Conservation (phyloP, 192 early-diverging fungal species). For the Backusella morwellensis region DNA sequence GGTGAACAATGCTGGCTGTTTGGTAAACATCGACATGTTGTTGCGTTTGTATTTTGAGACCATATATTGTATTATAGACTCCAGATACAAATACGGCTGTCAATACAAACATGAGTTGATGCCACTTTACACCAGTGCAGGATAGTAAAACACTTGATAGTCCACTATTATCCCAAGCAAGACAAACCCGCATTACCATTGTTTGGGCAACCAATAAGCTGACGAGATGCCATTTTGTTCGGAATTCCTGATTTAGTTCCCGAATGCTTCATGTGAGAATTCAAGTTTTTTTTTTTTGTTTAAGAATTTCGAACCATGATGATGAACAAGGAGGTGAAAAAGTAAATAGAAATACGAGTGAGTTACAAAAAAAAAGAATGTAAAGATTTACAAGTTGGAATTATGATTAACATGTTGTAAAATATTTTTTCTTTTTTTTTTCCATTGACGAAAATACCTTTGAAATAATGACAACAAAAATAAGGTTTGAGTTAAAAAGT, state of each 20-base stretch:
- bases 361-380: background rate
- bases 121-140: constrained; percentile 23
- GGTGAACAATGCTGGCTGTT: constrained; percentile 15
- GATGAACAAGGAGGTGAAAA: background rate
- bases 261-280: background rate
- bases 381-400: background rate
- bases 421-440: background rate
- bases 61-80: background rate
- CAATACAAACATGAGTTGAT: constrained; percentile 7
- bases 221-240: background rate
- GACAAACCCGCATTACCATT: constrained; percentile 36
- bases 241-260: background rate
- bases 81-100: background rate
- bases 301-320: background rate
- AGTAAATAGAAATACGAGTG: background rate
- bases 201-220: constrained; percentile 22
- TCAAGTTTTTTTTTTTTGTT: background rate
- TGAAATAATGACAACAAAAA: constrained; percentile 41
- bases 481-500: constrained; percentile 67
- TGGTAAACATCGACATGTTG: background rate
- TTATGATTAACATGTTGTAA: background rate
- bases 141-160: background rate
- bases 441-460: constrained; percentile 28
- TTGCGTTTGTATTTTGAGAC: background rate
- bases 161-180: constrained; percentile 48